These are phyloP conservation scores for Cyberlindnera xishuangbannaensis DNA, from an alignment of 805 yeast genomes.

Conservation along the genomic window DNA sequence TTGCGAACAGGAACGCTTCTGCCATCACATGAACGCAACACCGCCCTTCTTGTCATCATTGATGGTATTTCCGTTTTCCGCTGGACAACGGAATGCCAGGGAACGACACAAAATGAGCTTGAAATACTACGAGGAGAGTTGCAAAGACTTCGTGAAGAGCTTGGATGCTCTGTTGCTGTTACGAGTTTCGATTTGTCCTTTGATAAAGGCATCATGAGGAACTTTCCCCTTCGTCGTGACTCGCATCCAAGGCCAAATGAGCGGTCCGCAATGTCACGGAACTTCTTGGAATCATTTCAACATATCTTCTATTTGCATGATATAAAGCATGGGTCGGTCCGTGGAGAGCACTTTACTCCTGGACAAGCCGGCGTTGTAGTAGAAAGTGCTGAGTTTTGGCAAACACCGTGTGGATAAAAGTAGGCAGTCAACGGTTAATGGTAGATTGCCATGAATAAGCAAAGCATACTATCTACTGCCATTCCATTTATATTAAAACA, in stretches of 20 bases:
- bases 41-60: constrained; percentile 3
- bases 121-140: constrained; percentile 1
- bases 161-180: constrained; percentile 1
- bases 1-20: background rate
- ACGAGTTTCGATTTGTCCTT: background rate
- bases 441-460: too few species aligned
- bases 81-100: background rate
- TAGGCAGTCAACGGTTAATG: too few species aligned
- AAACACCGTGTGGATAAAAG: too few species aligned
- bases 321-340: background rate
- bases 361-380: constrained; percentile 1
- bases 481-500: too few species aligned
- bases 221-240: background rate
- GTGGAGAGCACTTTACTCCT: constrained; percentile 1
- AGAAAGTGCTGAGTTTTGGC: too few species aligned
- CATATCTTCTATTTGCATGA: background rate
- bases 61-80: constrained; percentile 10
- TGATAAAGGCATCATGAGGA: constrained; percentile 1
- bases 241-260: background rate
- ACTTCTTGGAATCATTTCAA: background rate
- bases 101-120: background rate
- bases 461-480: too few species aligned
- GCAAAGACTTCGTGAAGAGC: background rate
- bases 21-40: background rate
- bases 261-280: background rate